These are phyloP conservation scores for Yamadazyma epiphylla DNA, from an alignment of 1,139 yeast genomes.

Conservation along the genomic window DNA sequence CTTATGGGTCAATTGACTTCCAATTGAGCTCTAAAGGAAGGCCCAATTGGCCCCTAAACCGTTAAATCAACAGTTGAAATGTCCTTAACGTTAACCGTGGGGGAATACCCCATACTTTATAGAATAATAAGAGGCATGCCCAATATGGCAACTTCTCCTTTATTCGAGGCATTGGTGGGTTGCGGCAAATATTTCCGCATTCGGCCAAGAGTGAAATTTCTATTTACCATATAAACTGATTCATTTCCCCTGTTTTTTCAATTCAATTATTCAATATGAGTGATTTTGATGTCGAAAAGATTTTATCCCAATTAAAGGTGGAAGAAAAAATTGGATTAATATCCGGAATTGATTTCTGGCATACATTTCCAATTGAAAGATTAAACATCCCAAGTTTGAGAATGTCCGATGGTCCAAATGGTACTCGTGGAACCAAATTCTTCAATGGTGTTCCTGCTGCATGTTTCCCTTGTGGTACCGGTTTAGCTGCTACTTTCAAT, in stretches of 20 bases:
- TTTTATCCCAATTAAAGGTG: conserved; percentile 35
- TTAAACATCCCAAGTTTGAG: conserved; percentile 27
- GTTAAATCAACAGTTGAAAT: too few relatives aligned
- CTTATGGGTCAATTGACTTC: too few relatives aligned
- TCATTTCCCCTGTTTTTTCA: background rate
- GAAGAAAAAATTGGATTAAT: conserved; percentile 42
- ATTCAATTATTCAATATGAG: conserved; percentile 2
- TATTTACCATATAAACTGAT: background rate
- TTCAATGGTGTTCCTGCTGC: conserved; percentile 23
- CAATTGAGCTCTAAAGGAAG: too few relatives aligned
- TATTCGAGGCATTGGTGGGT: conserved; percentile 1
- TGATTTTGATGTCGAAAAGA: conserved; percentile 36
- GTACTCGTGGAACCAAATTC: conserved; percentile 23
- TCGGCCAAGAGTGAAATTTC: background rate
- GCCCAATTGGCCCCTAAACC: too few relatives aligned
- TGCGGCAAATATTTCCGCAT: background rate
- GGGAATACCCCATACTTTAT: too few relatives aligned
- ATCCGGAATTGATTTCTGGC: conserved; percentile 51
- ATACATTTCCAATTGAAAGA: conserved; percentile 42
- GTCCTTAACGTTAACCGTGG: too few relatives aligned
- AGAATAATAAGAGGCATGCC: too few relatives aligned
- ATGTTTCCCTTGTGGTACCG: conserved; percentile 29
- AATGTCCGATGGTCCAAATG: conserved; percentile 28
- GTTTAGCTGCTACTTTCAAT: conserved; percentile 35
- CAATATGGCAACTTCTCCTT: conserved; percentile 3